These are phyloP conservation scores for Aspergillus saccharolyticus DNA, from an alignment of 495 filamentous ascomycete species.

Conservation along the genomic window DNA sequence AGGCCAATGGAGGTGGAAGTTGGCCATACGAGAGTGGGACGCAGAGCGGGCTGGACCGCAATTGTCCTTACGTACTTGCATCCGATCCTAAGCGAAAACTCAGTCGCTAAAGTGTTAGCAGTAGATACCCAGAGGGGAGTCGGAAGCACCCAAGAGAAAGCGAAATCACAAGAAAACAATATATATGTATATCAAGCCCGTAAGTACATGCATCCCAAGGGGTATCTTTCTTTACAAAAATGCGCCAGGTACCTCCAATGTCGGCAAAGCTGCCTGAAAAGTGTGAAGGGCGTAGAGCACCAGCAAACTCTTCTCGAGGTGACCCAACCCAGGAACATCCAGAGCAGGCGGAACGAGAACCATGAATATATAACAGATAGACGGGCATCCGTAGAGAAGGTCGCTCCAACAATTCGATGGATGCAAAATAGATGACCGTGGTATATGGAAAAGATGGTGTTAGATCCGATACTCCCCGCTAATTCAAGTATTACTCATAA, in stretches of 20 bases:
- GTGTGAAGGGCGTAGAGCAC: not conserved
- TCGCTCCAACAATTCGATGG: not conserved
- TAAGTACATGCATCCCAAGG: not conserved
- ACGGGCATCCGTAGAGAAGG: not conserved
- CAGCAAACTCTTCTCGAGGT: not conserved
- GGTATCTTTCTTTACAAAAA: not conserved
- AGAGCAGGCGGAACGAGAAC: not conserved
- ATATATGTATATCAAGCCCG: not conserved
- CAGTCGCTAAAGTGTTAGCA: no score
- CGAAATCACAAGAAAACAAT: not conserved
- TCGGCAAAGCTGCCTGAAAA: not conserved
- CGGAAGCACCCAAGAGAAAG: no score
- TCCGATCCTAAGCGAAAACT: not conserved
- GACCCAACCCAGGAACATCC: not conserved
- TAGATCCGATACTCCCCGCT: conserved; percentile 18
- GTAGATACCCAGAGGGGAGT: no score
- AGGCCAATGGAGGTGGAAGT: not conserved
- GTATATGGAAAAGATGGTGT: not conserved
- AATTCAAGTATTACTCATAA: conserved; percentile 12
- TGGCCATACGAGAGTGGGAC: not conserved
- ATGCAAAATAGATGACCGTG: not conserved
- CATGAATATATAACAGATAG: not conserved
- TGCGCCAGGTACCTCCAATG: not conserved
- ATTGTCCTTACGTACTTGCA: not conserved
- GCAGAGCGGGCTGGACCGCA: not conserved